A percentile compares a stretch with the other conserved stretches of the same genome.
Conservation (phyloP, 176 grass and related monocot species). For the Raddia guianensis region DNA sequence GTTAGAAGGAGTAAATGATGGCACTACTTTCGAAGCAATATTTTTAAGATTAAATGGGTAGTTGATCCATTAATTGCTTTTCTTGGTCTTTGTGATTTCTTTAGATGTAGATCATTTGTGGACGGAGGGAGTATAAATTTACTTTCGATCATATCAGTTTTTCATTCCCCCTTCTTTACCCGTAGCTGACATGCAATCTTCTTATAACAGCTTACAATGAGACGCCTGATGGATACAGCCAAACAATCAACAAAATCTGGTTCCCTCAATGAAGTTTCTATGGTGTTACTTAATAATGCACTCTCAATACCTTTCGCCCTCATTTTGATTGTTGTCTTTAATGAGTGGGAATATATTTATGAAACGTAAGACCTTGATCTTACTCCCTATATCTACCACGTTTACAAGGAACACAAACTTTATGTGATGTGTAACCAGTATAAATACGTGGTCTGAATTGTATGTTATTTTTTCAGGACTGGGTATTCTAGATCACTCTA, state of each 20-base stretch:
- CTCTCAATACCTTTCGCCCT: conserved; percentile 81
- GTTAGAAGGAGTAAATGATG: no score
- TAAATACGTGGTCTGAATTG: neutral
- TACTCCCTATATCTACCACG: conserved; percentile 3
- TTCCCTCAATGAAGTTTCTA: conserved; percentile 88
- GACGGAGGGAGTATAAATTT: neutral
- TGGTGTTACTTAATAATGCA: conserved; percentile 88
- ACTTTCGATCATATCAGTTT: neutral
- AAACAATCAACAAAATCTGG: conserved; percentile 81
- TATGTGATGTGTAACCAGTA: neutral
- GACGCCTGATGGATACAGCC: conserved; percentile 76
- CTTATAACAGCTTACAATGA: conserved; percentile 59
- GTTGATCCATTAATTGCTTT: no score
- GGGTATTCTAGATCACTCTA: neutral
- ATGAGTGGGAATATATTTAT: conserved; percentile 85
- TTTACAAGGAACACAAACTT: neutral
- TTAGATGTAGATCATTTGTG: no score
- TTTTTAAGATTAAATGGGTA: no score
- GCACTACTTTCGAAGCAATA: no score
- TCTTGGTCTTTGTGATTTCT: no score
- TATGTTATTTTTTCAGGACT: neutral
- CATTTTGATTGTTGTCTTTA: conserved; percentile 69
- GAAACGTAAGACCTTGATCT: conserved; percentile 58
- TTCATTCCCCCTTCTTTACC: neutral
- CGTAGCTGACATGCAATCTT: neutral